A percentile compares a stretch with the other conserved stretches of the same genome.
Evolutionary conservation across 345 rosid species (phyloP).

Genomic region (Eutrema yunnanense): DNA sequence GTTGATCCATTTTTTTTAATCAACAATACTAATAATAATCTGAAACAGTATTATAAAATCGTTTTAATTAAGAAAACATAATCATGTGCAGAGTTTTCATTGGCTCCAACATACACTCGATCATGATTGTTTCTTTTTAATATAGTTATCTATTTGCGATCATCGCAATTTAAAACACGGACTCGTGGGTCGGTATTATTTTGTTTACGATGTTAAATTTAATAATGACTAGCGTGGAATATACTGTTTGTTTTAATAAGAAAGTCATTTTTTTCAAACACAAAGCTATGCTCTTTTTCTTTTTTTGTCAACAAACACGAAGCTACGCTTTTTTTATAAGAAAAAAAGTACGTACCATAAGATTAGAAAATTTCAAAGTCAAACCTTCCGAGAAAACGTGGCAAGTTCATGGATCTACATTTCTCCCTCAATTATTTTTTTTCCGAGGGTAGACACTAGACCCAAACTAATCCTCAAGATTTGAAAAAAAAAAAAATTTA

Average conservation of each 20-base stretch:
- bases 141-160: not conserved
- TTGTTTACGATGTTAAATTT: not conserved
- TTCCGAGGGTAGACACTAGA: not conserved
- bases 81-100: not conserved
- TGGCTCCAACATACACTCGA: not conserved
- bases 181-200: not conserved
- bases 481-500: no score
- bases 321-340: not conserved
- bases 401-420: constrained; percentile 4
- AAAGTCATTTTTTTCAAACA: not conserved
- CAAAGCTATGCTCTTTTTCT: not conserved
- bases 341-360: not conserved
- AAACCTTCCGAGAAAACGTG: not conserved
- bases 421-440: not conserved
- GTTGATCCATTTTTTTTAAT: no score
- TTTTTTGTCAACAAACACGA: no score
- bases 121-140: not conserved
- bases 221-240: not conserved
- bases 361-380: constrained; percentile 1
- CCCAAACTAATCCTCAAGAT: not conserved
- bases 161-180: not conserved
- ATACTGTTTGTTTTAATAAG: not conserved
- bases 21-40: no score
- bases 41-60: no score
- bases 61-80: not conserved